Evolutionary conservation across 768 basidiomycete species (phyloP).

Genomic region (Phaeotremella skinneri): DNA sequence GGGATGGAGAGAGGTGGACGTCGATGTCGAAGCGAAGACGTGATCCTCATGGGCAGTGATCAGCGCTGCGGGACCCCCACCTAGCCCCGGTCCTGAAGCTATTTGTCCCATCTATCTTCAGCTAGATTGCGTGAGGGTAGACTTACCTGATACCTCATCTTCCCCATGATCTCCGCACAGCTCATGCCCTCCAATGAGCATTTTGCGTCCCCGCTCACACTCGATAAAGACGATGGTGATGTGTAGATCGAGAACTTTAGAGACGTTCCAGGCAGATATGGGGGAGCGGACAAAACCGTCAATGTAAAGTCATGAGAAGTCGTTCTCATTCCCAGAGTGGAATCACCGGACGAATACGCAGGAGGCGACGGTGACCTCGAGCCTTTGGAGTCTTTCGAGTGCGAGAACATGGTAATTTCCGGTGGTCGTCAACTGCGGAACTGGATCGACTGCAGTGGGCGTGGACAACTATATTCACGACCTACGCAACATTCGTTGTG

Average conservation of each 20-base stretch:
- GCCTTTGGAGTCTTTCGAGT: too few relatives aligned
- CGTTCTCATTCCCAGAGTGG: too few relatives aligned
- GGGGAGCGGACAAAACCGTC: not conserved
- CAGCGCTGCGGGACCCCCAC: constrained; percentile 6
- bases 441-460: too few relatives aligned
- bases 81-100: constrained; percentile 7
- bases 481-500: too few relatives aligned
- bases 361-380: too few relatives aligned
- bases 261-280: not conserved
- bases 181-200: constrained; percentile 14
- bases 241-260: not conserved
- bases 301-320: not conserved
- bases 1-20: not conserved
- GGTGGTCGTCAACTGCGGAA: too few relatives aligned
- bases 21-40: constrained; percentile 6
- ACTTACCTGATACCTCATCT: constrained; percentile 19
- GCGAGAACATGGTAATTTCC: too few relatives aligned
- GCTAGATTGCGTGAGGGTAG: not conserved
- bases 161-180: constrained; percentile 19
- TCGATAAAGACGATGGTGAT: not conserved
- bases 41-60: constrained; percentile 16
- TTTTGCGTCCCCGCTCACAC: not conserved
- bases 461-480: too few relatives aligned
- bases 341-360: too few relatives aligned
- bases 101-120: constrained; percentile 11